Evolutionary conservation across 2,329 filamentous ascomycete genomes (phyloP).

Genomic region (Chalaropsis thielavioides): DNA sequence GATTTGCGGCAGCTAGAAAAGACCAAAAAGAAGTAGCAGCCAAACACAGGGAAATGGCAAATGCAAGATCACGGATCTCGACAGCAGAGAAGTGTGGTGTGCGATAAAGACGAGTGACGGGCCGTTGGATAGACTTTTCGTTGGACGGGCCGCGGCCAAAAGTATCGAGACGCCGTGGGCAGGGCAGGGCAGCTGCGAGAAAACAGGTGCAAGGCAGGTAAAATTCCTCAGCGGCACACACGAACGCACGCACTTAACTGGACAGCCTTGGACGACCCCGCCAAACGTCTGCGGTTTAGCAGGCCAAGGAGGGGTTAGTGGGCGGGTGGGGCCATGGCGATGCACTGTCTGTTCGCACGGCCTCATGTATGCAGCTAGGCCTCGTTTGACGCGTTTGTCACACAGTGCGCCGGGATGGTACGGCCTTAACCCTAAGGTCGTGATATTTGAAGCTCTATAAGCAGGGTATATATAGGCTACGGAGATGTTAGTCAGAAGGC

Average conservation of each 20-base stretch:
- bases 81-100: background rate
- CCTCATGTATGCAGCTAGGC: background rate
- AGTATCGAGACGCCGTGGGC: conserved; percentile 1
- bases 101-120: conserved; percentile 1
- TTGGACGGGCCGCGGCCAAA: conserved; percentile 5
- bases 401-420: background rate
- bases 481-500: background rate
- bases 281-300: conserved; percentile 4
- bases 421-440: background rate
- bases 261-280: background rate
- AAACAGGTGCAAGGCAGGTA: background rate
- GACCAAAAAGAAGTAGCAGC: background rate
- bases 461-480: background rate
- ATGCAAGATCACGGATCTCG: background rate
- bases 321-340: background rate
- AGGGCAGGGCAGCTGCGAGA: background rate
- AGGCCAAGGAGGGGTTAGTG: conserved; percentile 8
- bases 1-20: background rate
- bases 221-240: conserved; percentile 1
- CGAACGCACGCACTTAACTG: background rate
- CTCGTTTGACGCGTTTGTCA: too few relatives aligned
- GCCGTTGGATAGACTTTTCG: conserved; percentile 10
- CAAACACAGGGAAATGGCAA: background rate
- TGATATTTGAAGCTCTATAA: background rate
- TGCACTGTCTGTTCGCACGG: background rate